Evolutionary conservation across 1,139 yeast genomes (phyloP).

Genomic region (Wickerhamomyces sp.): DNA sequence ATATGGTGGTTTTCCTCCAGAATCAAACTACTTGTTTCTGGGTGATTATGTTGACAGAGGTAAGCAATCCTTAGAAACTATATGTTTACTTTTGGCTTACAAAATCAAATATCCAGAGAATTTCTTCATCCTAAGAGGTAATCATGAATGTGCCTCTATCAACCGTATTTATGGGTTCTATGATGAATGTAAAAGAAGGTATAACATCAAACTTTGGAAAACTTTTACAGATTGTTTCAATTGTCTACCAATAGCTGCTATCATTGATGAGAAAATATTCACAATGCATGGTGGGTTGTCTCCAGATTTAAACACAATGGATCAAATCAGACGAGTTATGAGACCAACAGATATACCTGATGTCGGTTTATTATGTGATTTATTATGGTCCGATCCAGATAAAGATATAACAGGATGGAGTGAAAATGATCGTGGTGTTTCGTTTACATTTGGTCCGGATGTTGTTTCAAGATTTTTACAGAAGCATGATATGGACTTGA

Average conservation of each 20-base stretch:
- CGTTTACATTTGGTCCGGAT: conserved; percentile 96
- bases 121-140: conserved; percentile 91
- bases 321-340: conserved; percentile 96
- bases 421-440: conserved; percentile 96
- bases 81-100: conserved; percentile 86
- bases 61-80: conserved; percentile 91
- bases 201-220: conserved; percentile 96
- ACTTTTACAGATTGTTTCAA: conserved; percentile 97
- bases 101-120: conserved; percentile 97
- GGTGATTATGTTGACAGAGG: conserved; percentile 99
- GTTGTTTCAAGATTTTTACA: conserved; percentile 91
- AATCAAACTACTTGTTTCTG: conserved; percentile 87
- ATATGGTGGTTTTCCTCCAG: conserved; percentile 99
- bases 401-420: conserved; percentile 98
- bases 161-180: conserved; percentile 96
- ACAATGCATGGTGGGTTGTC: conserved; percentile 99
- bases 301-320: conserved; percentile 96
- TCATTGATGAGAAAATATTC: conserved; percentile 94
- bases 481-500: conserved; percentile 94
- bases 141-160: conserved; percentile 96
- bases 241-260: conserved; percentile 97
- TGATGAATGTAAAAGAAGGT: conserved; percentile 96
- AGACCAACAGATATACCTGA: conserved; percentile 99
- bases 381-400: conserved; percentile 98
- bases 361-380: conserved; percentile 90